Base-by-base conservation (phyloP, 75 land plant species). In the Isoetes taiwanensis region DNA sequence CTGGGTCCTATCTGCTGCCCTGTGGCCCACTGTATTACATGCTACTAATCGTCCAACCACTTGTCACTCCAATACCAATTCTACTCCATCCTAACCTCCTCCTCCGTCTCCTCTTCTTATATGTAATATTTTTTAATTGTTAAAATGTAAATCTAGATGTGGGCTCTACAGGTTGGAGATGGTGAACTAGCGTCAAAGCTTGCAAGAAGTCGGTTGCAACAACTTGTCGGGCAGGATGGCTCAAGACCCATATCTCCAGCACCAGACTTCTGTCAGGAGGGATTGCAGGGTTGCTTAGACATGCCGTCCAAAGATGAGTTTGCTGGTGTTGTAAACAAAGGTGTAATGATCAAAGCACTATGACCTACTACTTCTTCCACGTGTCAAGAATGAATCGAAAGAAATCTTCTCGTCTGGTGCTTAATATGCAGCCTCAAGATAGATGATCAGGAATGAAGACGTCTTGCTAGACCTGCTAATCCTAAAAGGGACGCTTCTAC, bases 161-260 rank as follows among this genome's bases (percentile, higher is more conserved):
- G 4, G 14, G 12, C 8, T 1, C 28, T n/a, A 12, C 34, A 69
- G 72, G 68, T 69, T 17, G 72, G 72, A 27, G 72, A 69, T 9
- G 28, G 55, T 21, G 72, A 69, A 28, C 37, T 69, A 53, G 72
- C 72, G 57, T 41, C 52, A 19, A 69, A 69, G 68, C 52, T 69
- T 17, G 72, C 54, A 31, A 56, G 67, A 46, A 32, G 57, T 24
- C 42, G 72, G 32, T 60, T 69, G 17, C 72, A 69, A 31, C 72
- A 69, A 34, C 68, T 69, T 34, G 53, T 30, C 23, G 50, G 16
- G 21, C 54, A 57, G 41, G 66, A 54, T 32, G 34, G 23, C 17
- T 48, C 52, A 29, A 43, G 25, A 34, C 30, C 58, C 1, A 9
- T 19, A 6, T 21, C 21, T 2, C 62, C 55, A 17, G 10, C 54